Base-by-base conservation (phyloP, 1,139 yeast species). In the Zygoascus hellenicus region DNA sequence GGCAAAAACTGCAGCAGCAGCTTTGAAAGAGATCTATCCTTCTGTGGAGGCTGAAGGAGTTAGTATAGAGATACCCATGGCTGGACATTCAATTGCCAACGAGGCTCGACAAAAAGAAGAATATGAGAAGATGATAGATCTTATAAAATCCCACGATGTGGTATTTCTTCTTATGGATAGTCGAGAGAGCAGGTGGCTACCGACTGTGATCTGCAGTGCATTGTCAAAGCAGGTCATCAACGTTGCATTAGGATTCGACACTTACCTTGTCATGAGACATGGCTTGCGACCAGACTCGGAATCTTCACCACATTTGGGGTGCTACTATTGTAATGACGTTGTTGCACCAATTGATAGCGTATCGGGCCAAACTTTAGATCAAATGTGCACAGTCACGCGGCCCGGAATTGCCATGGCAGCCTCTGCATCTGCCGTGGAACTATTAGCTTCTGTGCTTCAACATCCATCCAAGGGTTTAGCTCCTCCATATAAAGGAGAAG, bases 321-420 rank as follows among this genome's bases (percentile, higher is more conserved):
- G 99, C 64, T 92, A 92, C 66, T 92, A 83, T 63, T 92, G 99
- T 65, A 88, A 89, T 62, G 98, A 94, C 62, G 89, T 92, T 7
- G 90, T 89, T 43, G 97, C 97, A 0, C 98, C 99, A 0, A 71
- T 81, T 5, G 96, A 92, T 62, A 83, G 95, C 52, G 68, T 87
- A 14, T 75, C 87, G 0, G 95, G 89, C 59, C 72, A 96, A 45
- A 85, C 97, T 0, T 68, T 92, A 51, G 99, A 92, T 65, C 97
- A 92, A 64, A 92, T 92, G 97, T 92, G 99, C 62, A 92, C 98
- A 0, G 98, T 92, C 0, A 92, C 98, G 0, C 71, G 98, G 40
- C 98, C 99, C 0, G 98, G 99, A 0, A 90, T 84, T 0, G 96
- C 98, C 0, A 69, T 85, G 59, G 69, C 88, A 65, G 97, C 98